Base-by-base conservation (phyloP, 768 basidiomycete genomes). In the Phanerodontia chrysosporium region DNA sequence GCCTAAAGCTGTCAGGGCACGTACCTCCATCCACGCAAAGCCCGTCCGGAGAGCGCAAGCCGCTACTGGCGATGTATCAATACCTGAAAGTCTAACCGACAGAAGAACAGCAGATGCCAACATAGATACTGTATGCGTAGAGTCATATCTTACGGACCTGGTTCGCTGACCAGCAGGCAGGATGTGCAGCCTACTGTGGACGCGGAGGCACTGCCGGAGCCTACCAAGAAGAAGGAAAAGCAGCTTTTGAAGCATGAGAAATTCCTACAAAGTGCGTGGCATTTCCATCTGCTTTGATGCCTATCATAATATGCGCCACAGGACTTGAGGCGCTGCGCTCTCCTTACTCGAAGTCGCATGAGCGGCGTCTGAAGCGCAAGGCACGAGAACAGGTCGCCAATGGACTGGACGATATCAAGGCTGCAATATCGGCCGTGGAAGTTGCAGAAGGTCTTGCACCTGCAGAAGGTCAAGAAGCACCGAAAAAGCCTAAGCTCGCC, bases 291-390 rank as follows among this genome's bases (percentile, higher is more conserved):
- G 24, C 35, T n/a, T 57, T 35, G 51, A 25, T n/a, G n/a, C 42
- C 45, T 45, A 35, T 27, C 25, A 18, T 45, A 29, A 28, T 27
- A 44, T 10, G 45, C 22, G 45, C 28, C 14, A 32, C 58, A 85
- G 83, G 76, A 7, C 71, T 91, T 46, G 82, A 79, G 58, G 70
- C 76, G 3, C 75, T 77, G 6, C 73, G 71, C 39, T 72, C 77
- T 0, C 83, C 83, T 21, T 84, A 87, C 67, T 91, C 90, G 0
- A 91, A 85, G 70, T 86, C 84, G 21, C 90, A 91, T 66, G 75
- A 73, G 45, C 82, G 89, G 24, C 83, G 90, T 29, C 65, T 86
- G 66, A 90, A 89, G 67, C 83, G 83, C 64, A 89, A 83, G 66
- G 83, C 80, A 51, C 84, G 79, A 35, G 73, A 75, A 49, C 64